Base-by-base conservation (phyloP, 768 basidiomycete species). In the Leccinum subtestaceum region DNA sequence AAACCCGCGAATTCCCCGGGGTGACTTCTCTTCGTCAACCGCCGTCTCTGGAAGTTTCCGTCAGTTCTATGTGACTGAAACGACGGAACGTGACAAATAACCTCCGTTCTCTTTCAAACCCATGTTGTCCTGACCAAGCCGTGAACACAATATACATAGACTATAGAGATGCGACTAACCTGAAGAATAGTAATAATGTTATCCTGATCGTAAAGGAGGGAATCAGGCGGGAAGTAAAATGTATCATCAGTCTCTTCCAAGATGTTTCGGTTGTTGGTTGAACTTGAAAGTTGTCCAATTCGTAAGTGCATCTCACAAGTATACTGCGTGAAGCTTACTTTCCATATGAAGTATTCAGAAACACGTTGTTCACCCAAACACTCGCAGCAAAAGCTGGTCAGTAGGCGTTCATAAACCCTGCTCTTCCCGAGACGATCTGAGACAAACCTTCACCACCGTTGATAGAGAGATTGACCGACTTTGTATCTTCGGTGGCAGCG, bases 121-220 rank as follows among this genome's bases (percentile, higher is more conserved):
- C 86, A 88, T 90, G 64, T 90, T 89, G 60, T 93, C 91, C 86
- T 89, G 50, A 47, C 49, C 19, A 55, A 48, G 40, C 49, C 54
- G 38, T 69, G 12, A 65, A 25, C 4, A 34, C 3, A 5, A n/a
- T 13, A 21, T 6, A 32, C 9, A 13, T 27, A 17, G 12, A 49
- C 23, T n/a, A n/a, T 23, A 6, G 2, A 12, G 13, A 57, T 25
- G 3, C 23, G n/a, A 59, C 75, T 43, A 65, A 85, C 88, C 78
- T 89, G 88, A 5, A 91, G 78, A 46, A 93, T 78, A 0, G 91
- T 92, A 55, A 93, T 81, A 11, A 92, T 84, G 65, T 93, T 93
- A 64, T 89, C 88, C 55, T 75, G 61, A 5, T 81, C 81, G 9
- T 77, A 66, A 5, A 70, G 67, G 32, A 92, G 63, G 5, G 86